These are phyloP conservation scores for Picochlorum sp. DNA, from an alignment of 139 green algal genomes.

Conservation along the genomic window DNA sequence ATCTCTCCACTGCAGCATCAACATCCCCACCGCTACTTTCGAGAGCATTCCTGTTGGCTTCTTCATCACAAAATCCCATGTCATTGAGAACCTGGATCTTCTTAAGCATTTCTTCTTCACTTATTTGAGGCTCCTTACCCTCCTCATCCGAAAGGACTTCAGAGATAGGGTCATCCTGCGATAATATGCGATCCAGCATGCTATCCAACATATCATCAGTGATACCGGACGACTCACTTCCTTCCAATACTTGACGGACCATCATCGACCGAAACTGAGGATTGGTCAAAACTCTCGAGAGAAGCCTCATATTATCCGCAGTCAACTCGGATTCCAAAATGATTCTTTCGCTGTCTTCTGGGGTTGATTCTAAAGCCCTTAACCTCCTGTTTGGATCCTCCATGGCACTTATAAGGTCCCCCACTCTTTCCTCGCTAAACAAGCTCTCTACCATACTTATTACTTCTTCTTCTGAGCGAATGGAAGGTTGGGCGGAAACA, in stretches of 20 bases:
- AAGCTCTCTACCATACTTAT: conserved; percentile 17
- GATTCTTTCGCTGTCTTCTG: neutral
- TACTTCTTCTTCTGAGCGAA: too few species aligned
- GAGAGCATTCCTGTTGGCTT: conserved; percentile 55
- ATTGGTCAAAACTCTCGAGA: too few species aligned
- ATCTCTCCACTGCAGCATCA: conserved; percentile 75
- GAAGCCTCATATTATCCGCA: too few species aligned
- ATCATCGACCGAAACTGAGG: conserved; percentile 1
- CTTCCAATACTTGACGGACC: neutral
- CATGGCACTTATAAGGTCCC: conserved; percentile 60
- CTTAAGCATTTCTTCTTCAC: conserved; percentile 57
- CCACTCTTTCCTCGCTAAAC: conserved; percentile 67
- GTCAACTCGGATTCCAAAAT: too few species aligned
- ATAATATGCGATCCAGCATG: conserved; percentile 31
- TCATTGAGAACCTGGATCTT: conserved; percentile 87
- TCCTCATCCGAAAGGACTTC: neutral
- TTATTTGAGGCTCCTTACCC: conserved; percentile 27
- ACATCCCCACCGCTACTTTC: conserved; percentile 77
- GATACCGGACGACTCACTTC: neutral
- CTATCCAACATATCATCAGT: neutral
- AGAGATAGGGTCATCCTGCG: neutral
- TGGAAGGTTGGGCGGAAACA: too few species aligned
- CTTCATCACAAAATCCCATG: conserved; percentile 86
- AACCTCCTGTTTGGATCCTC: conserved; percentile 60
- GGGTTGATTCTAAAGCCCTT: conserved; percentile 18